Conservation (phyloP, 2,329 filamentous ascomycete species). For the Epichloe gansuensis region DNA sequence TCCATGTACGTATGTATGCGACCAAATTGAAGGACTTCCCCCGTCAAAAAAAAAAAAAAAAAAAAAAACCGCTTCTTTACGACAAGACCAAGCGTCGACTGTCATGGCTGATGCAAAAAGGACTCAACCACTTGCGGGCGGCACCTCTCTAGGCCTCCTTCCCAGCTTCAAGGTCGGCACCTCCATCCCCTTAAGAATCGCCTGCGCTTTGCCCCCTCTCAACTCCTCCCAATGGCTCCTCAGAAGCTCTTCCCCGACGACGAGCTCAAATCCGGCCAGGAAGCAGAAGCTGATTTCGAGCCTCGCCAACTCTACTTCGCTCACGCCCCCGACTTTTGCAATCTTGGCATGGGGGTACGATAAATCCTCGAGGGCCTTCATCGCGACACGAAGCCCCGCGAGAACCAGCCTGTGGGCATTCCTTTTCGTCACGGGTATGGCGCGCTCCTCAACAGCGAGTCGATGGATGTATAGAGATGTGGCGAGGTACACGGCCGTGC, state of each 20-base stretch:
- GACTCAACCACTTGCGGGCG: conserved; percentile 2
- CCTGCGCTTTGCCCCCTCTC: conserved; percentile 16
- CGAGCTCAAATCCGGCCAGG: conserved; percentile 71
- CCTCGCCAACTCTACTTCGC: conserved; percentile 64
- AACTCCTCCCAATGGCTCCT: conserved; percentile 22
- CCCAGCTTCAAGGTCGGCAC: conserved; percentile 18
- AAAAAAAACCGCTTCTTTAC: too few relatives aligned
- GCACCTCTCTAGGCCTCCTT: conserved; percentile 8
- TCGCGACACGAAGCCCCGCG: conserved; percentile 73
- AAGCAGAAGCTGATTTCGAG: conserved; percentile 87
- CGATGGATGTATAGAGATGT: conserved; percentile 79
- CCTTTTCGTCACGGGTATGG: conserved; percentile 66
- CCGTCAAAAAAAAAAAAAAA: too few relatives aligned
- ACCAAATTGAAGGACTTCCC: too few relatives aligned
- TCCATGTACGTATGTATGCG: too few relatives aligned
- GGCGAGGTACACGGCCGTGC: conserved; percentile 83
- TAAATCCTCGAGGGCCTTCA: conserved; percentile 90
- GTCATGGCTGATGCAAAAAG: too few relatives aligned
- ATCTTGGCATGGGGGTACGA: conserved; percentile 76
- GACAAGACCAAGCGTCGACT: too few relatives aligned
- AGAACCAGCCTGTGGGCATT: conserved; percentile 82
- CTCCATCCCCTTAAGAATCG: conserved; percentile 14
- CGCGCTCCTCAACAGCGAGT: conserved; percentile 62
- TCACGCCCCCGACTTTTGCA: conserved; percentile 79
- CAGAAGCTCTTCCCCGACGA: conserved; percentile 29